Conservation (phyloP, 495 filamentous ascomycete genomes). For the Aspergillus carlsbadensis region DNA sequence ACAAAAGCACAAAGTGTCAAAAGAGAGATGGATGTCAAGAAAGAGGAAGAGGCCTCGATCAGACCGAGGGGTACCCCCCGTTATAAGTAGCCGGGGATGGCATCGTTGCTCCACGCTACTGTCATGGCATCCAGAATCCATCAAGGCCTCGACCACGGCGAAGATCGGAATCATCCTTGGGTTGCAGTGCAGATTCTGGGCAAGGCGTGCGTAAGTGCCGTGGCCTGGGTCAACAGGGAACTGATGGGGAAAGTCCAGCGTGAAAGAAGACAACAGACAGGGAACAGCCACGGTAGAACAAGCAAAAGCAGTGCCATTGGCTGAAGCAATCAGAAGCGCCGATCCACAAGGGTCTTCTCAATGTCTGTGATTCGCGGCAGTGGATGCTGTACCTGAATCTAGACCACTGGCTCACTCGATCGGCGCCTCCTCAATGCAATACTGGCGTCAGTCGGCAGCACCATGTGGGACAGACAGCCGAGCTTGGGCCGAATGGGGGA, state of each 20-base stretch:
- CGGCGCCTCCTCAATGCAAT: background rate
- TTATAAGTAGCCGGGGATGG: background rate
- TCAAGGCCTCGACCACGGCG: background rate
- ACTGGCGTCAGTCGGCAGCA: slow-evolving; percentile 1
- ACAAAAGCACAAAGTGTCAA: background rate
- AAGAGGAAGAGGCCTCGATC: background rate
- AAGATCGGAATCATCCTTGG: background rate
- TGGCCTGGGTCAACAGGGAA: background rate
- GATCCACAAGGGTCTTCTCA: background rate
- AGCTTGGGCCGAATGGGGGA: background rate
- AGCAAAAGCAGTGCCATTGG: slow-evolving; percentile 6
- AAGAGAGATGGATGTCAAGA: background rate
- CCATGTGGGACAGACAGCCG: background rate
- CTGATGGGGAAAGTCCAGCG: background rate
- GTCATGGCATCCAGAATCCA: background rate
- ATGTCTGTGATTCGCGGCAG: background rate
- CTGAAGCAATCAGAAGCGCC: background rate
- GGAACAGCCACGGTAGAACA: background rate
- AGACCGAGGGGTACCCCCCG: background rate
- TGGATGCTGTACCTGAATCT: slow-evolving; percentile 1
- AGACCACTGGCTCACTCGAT: background rate
- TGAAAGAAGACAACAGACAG: background rate
- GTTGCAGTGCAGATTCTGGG: background rate
- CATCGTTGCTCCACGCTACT: background rate
- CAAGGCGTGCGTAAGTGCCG: slow-evolving; percentile 3